Base-by-base conservation (phyloP, 1,284 basidiomycete species). In the Tilletia horrida region DNA sequence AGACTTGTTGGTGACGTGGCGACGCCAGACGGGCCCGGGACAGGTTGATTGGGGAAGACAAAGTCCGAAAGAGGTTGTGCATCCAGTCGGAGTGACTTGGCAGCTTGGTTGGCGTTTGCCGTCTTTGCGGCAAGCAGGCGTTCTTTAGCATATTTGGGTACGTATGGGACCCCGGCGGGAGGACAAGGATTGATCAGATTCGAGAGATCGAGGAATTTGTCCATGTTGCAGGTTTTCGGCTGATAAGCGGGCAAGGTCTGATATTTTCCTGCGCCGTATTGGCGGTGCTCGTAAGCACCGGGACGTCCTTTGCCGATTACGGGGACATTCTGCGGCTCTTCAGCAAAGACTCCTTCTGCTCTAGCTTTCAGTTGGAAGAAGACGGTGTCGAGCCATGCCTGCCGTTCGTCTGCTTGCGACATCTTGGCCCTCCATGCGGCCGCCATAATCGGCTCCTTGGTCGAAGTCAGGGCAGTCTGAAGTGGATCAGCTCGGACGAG, bases 141-240 rank as follows among this genome's bases (percentile, higher is more conserved):
- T 35, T 59, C 55, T 29, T 59, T 25, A 27, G 31, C 29, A n/a
- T 29, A 59, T 29, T 40, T 59, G 55, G 29, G 31, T 7, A 40
- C 25, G 55, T 59, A 59, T 18, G 27, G 18, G 27, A 29, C 18
- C 16, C 55, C 55, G 14, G 55, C 27, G 13, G 18, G 27, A 18
- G 55, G 55, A n/a, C 55, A 59, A 16, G 55, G 55, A n/a, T 59
- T 59, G 25, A 59, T 59, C 55, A 59, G 31, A 29, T 29, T 14
- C 18, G 55, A 11, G 11, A 59, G 31, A 29, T 59, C 31, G 55
- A 59, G 55, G n/a, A 59, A 59, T 3, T 29, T 35, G 27, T 59
- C 55, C 27, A 13, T 35, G 11, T 18, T 40, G 14, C 55, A 31
- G 7, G 55, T 9, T 35, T 59, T 59, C 8, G 52, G 45, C 16